Percentiles rank a stretch among this genome's conserved stretches.
phyloP scores from a whole-genome alignment of 1,139 yeast genomes.

The Yamadazyma songkhlaensis region DNA sequence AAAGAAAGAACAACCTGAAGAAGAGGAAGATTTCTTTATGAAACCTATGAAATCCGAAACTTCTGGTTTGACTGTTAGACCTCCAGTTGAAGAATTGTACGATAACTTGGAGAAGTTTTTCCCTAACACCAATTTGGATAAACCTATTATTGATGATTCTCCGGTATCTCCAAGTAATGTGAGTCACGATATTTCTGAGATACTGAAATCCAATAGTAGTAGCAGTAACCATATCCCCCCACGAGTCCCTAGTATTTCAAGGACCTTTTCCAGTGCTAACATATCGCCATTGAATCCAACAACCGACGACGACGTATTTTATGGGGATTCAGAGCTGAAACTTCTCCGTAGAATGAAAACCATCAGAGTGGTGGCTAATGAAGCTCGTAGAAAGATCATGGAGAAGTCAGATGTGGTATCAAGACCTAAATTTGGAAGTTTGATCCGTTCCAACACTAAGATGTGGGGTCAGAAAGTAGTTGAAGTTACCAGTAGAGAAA shows the following conservation, averaged over 20 bases:
- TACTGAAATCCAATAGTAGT: neutral
- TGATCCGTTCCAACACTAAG: constrained; percentile 81
- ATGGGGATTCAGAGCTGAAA: constrained; percentile 28
- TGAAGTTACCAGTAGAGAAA: constrained; percentile 80
- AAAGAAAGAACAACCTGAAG: constrained; percentile 19
- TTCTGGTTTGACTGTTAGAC: constrained; percentile 57
- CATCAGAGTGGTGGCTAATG: constrained; percentile 87
- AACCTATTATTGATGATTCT: constrained; percentile 84
- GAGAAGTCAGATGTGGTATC: constrained; percentile 18
- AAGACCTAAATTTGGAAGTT: constrained; percentile 18
- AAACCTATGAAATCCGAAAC: constrained; percentile 19
- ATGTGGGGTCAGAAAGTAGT: constrained; percentile 97
- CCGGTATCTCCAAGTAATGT: constrained; percentile 50
- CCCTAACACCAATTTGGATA: constrained; percentile 90
- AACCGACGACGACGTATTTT: constrained; percentile 33
- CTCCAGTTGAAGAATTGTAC: constrained; percentile 91
- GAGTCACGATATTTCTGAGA: neutral
- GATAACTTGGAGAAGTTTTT: constrained; percentile 88
- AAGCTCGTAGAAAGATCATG: constrained; percentile 65
- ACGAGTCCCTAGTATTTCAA: constrained; percentile 38
- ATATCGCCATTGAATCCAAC: constrained; percentile 35
- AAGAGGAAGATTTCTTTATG: constrained; percentile 27
- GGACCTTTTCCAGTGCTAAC: constrained; percentile 49
- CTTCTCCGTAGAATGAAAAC: constrained; percentile 63
- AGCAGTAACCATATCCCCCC: constrained; percentile 8